Evolutionary conservation across 1,284 basidiomycete species (phyloP).

Genomic region (Leccinum solheimii): DNA sequence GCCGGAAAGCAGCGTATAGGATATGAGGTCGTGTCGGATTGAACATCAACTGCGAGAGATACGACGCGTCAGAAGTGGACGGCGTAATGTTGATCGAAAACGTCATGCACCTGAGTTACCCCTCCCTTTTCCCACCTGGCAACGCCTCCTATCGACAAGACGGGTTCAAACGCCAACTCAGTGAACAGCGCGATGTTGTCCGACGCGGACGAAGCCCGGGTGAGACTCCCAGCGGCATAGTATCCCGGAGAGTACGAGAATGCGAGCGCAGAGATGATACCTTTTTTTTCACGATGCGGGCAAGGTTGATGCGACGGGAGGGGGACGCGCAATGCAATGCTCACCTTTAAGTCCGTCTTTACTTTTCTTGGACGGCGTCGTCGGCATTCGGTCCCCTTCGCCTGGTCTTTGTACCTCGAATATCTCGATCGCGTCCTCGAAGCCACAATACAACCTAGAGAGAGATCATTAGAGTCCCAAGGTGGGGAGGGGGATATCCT

Average conservation of each 20-base stretch:
- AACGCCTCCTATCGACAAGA: slow-evolving; percentile 58
- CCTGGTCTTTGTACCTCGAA: slow-evolving; percentile 79
- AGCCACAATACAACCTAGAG: slow-evolving; percentile 83
- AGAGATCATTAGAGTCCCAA: neutral
- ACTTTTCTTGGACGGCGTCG: slow-evolving; percentile 75
- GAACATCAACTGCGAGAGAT: slow-evolving; percentile 66
- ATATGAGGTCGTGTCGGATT: slow-evolving; percentile 72
- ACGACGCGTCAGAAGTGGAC: neutral
- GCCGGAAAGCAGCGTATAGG: slow-evolving; percentile 77
- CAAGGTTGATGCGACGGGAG: neutral
- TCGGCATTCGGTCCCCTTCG: slow-evolving; percentile 71
- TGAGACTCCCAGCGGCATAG: slow-evolving; percentile 73
- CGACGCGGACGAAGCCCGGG: slow-evolving; percentile 46
- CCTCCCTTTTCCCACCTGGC: slow-evolving; percentile 30
- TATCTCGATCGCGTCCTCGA: slow-evolving; percentile 86
- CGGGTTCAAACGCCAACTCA: slow-evolving; percentile 55
- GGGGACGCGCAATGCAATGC: neutral
- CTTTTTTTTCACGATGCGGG: slow-evolving; percentile 40
- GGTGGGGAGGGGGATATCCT: neutral
- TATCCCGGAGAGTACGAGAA: slow-evolving; percentile 66
- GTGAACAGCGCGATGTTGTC: slow-evolving; percentile 77
- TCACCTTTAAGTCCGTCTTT: slow-evolving; percentile 83
- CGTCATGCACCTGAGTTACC: slow-evolving; percentile 58
- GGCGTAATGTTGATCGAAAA: neutral
- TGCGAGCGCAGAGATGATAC: slow-evolving; percentile 81